Base-by-base conservation (phyloP, 768 basidiomycete genomes). In the Russula sp. region DNA sequence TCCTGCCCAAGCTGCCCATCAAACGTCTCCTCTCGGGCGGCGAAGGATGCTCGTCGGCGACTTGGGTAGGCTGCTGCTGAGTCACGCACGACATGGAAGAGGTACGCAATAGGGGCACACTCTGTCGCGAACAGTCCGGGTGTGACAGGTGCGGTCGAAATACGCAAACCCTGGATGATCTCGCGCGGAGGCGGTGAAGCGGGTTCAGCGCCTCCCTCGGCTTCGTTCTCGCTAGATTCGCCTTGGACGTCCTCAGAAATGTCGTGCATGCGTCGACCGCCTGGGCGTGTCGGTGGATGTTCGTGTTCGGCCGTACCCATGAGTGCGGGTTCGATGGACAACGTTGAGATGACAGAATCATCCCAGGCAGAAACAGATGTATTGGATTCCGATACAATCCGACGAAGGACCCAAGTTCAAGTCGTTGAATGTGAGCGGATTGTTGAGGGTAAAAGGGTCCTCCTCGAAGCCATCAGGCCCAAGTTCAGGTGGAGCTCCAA, bases 401-500 rank as follows among this genome's bases (percentile, higher is more conserved):
- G 22, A 54, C 32, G n/a, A 57, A 66, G n/a, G 55, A 59, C 40
- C 42, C 11, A 13, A 9, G 40, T 55, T 60, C 45, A 60, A 11
- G 11, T 50, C 20, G 13, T 47, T 55, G 62, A 69, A 66, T 22
- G 42, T 54, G 32, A 68, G 31, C 0, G 40, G 44, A 10, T n/a
- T 32, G 39, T 37, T 57, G 14, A 47, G 42, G 6, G 55, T 48
- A 31, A 54, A 57, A 20, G 70, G 66, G 39, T 63, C 70, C 44
- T 66, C 63, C 4, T 68, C 70, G 20, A 73, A 69, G 32, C 79
- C 80, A 50, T 88, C 86, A 37, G 84, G 74, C 67, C 91, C 87
- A 22, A 95, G 77, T 69, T 95, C 92, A 0, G 87, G 87, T 10
- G 94, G 93, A 5, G 94, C 87, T 5, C 94, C 94, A 1, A 97